Conservation (phyloP, 2,329 filamentous ascomycete species). For the Arthroderma sp. region DNA sequence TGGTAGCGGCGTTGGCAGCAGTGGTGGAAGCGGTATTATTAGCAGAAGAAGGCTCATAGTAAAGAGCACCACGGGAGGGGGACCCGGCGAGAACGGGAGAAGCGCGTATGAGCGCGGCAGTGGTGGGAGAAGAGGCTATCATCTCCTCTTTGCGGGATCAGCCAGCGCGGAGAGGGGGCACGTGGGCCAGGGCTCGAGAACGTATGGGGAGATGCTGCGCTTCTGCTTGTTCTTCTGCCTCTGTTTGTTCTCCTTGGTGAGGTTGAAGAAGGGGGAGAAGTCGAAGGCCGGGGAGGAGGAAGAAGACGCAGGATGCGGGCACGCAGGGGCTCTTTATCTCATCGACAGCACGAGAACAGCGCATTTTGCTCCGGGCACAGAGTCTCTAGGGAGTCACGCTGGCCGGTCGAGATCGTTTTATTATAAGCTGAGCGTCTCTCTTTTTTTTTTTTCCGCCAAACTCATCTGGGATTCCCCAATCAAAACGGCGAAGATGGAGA, state of each 20-base stretch:
- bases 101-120: slow-evolving; percentile 24
- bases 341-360: too few relatives aligned
- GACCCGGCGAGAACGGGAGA: slow-evolving; percentile 11
- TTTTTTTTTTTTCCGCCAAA: too few relatives aligned
- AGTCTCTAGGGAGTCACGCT: too few relatives aligned
- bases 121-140: slow-evolving; percentile 29
- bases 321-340: too few relatives aligned
- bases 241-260: neutral
- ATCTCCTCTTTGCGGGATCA: slow-evolving; percentile 12
- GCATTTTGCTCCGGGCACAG: too few relatives aligned
- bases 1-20: slow-evolving; percentile 6
- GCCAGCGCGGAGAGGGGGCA: slow-evolving; percentile 4
- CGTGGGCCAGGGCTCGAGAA: slow-evolving; percentile 9
- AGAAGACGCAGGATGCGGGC: too few relatives aligned
- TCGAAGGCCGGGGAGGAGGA: neutral
- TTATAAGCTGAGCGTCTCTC: too few relatives aligned
- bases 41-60: neutral
- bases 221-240: neutral
- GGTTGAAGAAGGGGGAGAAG: neutral
- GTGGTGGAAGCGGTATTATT: neutral
- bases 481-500: too few relatives aligned
- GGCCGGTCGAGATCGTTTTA: too few relatives aligned
- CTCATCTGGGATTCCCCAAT: too few relatives aligned
- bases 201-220: slow-evolving; percentile 3
- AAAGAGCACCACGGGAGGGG: neutral